Evolutionary conservation across 1,139 yeast genomes (phyloP).

Genomic region (Pichia sp.): DNA sequence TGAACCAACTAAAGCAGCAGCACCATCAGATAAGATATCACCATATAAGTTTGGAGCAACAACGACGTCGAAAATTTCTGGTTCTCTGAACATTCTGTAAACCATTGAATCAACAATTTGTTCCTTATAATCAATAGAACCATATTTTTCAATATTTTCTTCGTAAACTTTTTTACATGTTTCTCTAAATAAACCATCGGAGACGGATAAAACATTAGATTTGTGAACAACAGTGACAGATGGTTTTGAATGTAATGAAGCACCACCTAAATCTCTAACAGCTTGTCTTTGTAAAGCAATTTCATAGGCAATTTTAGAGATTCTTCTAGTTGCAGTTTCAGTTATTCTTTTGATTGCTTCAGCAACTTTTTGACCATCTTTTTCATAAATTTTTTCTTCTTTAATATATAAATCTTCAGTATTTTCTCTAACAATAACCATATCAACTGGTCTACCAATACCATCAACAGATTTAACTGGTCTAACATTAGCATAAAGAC

Average conservation of each 20-base stretch:
- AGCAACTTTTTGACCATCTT: conserved; percentile 80
- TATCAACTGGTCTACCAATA: conserved; percentile 80
- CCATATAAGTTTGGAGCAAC: conserved; percentile 99
- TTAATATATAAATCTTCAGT: conserved; percentile 95
- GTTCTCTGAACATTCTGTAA: conserved; percentile 96
- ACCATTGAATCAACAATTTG: conserved; percentile 99
- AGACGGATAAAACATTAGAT: conserved; percentile 85
- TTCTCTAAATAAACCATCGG: conserved; percentile 96
- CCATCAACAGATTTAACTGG: conserved; percentile 93
- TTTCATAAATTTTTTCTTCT: conserved; percentile 75
- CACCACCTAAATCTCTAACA: conserved; percentile 59
- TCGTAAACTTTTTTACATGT: conserved; percentile 74
- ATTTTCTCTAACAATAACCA: conserved; percentile 97
- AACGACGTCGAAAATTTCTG: conserved; percentile 92
- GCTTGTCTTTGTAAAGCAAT: conserved; percentile 89
- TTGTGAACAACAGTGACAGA: conserved; percentile 92
- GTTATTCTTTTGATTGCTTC: conserved; percentile 97
- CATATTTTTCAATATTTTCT: conserved; percentile 51
- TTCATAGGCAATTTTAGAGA: conserved; percentile 86
- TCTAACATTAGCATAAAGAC: conserved; percentile 92
- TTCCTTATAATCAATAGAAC: conserved; percentile 66
- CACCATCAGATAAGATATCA: conserved; percentile 95
- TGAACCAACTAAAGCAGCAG: conserved; percentile 97
- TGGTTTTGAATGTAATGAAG: conserved; percentile 51
- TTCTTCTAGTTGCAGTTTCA: conserved; percentile 77